Conservation (phyloP, 345 rosid species). For the Camelina laxa region DNA sequence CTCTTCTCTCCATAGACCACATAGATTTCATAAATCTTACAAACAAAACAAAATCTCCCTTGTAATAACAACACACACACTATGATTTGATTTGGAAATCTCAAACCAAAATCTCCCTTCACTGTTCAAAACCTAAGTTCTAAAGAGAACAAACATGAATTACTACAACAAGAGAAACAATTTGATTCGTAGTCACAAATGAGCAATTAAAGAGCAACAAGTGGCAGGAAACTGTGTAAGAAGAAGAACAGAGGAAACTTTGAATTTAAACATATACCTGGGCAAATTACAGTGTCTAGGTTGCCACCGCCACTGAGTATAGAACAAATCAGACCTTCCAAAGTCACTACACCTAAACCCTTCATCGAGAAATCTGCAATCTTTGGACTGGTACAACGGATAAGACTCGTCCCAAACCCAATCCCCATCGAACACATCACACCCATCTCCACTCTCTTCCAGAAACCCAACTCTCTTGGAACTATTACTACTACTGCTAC, state of each 20-base stretch:
- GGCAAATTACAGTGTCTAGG: conserved; percentile 84
- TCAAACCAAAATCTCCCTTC: not conserved
- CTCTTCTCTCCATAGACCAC: conserved; percentile 18
- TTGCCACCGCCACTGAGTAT: conserved; percentile 97
- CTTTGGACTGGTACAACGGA: conserved; percentile 85
- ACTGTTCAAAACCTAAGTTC: not conserved
- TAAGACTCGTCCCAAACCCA: conserved; percentile 95
- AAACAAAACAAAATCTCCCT: not conserved
- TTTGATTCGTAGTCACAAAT: not conserved
- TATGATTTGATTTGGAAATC: not conserved
- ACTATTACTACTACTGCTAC: not conserved
- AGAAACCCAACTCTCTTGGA: conserved; percentile 65
- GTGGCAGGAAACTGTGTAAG: conserved; percentile 24
- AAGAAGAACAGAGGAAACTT: conserved; percentile 29
- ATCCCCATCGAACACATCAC: conserved; percentile 87
- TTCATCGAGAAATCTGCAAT: conserved; percentile 80
- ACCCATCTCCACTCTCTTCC: conserved; percentile 57
- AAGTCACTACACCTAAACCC: conserved; percentile 87
- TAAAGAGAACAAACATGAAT: not conserved
- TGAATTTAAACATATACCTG: conserved; percentile 51
- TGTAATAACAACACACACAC: not conserved
- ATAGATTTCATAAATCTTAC: conserved; percentile 6
- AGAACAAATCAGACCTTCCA: conserved; percentile 92
- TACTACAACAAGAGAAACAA: not conserved
- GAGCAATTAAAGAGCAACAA: conserved; percentile 1